A percentile compares a stretch with the other conserved stretches of the same genome.
Evolutionary conservation across 345 rosid genomes (phyloP).

Genomic region (Eucalyptus sp.): DNA sequence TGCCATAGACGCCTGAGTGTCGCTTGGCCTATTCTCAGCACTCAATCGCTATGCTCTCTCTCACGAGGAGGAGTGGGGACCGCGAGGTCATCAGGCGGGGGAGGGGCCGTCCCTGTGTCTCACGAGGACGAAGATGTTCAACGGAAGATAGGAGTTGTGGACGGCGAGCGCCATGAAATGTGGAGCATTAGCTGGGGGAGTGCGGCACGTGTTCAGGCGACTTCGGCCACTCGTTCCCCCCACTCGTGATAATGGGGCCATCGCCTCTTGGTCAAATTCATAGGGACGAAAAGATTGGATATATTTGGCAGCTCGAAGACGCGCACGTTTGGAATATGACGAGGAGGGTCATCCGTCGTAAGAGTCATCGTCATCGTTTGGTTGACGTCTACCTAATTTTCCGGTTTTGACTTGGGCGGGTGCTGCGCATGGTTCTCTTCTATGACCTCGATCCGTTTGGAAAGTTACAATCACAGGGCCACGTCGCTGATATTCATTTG

Average conservation of each 20-base stretch:
- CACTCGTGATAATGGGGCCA: background rate
- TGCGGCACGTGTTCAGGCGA: background rate
- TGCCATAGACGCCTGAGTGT: background rate
- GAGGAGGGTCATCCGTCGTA: background rate
- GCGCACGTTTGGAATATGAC: background rate
- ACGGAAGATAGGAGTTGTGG: background rate
- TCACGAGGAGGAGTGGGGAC: background rate
- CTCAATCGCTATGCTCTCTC: accelerated
- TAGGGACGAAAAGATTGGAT: background rate
- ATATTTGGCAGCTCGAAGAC: background rate
- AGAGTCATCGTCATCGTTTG: background rate
- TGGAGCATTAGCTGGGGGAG: background rate
- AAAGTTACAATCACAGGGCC: background rate
- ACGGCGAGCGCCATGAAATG: background rate
- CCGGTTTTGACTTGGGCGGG: background rate
- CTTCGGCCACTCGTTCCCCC: background rate
- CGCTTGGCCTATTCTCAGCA: background rate
- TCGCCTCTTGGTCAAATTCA: background rate
- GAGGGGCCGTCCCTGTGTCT: background rate
- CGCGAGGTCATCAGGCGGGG: background rate
- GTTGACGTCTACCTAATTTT: background rate
- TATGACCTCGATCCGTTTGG: background rate
- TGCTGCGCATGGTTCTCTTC: background rate
- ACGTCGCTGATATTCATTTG: background rate
- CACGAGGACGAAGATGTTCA: background rate